phyloP scores from a whole-genome alignment of 495 filamentous ascomycete species.

The Penicillium egyptiacum region DNA sequence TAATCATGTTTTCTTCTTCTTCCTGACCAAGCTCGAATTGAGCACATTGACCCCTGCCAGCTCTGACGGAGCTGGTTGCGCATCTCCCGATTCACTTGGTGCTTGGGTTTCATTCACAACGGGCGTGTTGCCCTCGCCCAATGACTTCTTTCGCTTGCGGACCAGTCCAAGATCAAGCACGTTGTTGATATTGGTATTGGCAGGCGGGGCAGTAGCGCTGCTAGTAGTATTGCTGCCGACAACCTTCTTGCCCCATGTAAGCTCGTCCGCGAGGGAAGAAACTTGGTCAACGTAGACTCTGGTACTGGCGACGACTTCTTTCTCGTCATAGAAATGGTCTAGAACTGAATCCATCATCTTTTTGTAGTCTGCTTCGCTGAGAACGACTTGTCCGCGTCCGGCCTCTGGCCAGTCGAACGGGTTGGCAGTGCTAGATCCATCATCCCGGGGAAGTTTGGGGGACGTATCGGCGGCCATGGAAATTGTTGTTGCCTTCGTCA shows the following conservation, averaged over 20 bases:
- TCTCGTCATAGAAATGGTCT: constrained; percentile 73
- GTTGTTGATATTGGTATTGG: constrained; percentile 28
- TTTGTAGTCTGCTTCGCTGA: constrained; percentile 73
- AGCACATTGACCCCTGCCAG: constrained; percentile 57
- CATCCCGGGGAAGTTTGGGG: constrained; percentile 32
- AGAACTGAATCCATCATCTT: constrained; percentile 74
- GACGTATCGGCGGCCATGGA: neutral
- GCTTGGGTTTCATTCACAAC: constrained; percentile 15
- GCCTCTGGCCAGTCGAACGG: constrained; percentile 69
- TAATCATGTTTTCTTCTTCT: constrained; percentile 58
- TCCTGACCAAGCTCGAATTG: constrained; percentile 58
- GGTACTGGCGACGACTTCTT: constrained; percentile 68
- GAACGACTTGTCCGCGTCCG: constrained; percentile 67
- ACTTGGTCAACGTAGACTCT: constrained; percentile 69
- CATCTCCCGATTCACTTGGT: constrained; percentile 24
- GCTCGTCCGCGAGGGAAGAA: constrained; percentile 49
- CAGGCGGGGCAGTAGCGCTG: constrained; percentile 29
- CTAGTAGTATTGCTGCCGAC: constrained; percentile 42
- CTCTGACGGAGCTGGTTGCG: constrained; percentile 28
- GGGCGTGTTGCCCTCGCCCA: constrained; percentile 24
- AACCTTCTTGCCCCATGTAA: constrained; percentile 56
- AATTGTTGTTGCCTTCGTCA: neutral
- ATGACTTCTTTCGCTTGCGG: constrained; percentile 55
- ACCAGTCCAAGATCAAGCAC: constrained; percentile 45
- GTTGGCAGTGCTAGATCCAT: constrained; percentile 29